Conservation (phyloP, 371 early-diverging fungal genomes). For the Rhizopus arrhizus region DNA sequence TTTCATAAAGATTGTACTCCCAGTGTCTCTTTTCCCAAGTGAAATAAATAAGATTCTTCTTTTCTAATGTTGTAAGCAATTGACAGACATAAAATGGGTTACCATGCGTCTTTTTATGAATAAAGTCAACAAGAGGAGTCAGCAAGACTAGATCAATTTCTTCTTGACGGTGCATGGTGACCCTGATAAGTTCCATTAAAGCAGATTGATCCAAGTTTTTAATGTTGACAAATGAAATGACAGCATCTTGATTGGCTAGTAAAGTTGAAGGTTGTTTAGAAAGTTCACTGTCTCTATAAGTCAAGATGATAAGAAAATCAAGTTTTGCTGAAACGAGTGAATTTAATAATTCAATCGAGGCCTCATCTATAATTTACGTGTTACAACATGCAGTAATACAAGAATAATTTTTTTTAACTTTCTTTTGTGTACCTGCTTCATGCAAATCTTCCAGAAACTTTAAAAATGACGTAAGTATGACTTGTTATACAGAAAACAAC, state of each 20-base stretch:
- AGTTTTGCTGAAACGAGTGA: conserved; percentile 45
- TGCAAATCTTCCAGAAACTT: conserved; percentile 58
- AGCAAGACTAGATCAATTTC: conserved; percentile 39
- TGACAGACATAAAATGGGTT: conserved; percentile 53
- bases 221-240: conserved; percentile 41
- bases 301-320: conserved; percentile 43
- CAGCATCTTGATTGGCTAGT: conserved; percentile 33
- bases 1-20: conserved; percentile 53
- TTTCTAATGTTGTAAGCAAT: conserved; percentile 42
- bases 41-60: conserved; percentile 49
- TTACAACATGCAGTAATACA: neutral
- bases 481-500: too few relatives aligned
- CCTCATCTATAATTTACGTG: conserved; percentile 33
- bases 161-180: conserved; percentile 47
- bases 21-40: conserved; percentile 51
- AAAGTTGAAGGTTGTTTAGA: conserved; percentile 24
- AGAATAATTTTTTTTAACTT: neutral
- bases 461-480: neutral
- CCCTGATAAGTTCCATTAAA: conserved; percentile 42
- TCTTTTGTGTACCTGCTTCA: conserved; percentile 44
- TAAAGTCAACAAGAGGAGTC: conserved; percentile 46
- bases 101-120: conserved; percentile 42
- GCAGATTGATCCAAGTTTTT: conserved; percentile 43
- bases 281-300: conserved; percentile 37
- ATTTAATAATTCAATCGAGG: conserved; percentile 48